A percentile compares a stretch with the other conserved stretches of the same genome.
Evolutionary conservation across 345 rosid species (phyloP).

Genomic region (Cardamine chenopodiifolia): DNA sequence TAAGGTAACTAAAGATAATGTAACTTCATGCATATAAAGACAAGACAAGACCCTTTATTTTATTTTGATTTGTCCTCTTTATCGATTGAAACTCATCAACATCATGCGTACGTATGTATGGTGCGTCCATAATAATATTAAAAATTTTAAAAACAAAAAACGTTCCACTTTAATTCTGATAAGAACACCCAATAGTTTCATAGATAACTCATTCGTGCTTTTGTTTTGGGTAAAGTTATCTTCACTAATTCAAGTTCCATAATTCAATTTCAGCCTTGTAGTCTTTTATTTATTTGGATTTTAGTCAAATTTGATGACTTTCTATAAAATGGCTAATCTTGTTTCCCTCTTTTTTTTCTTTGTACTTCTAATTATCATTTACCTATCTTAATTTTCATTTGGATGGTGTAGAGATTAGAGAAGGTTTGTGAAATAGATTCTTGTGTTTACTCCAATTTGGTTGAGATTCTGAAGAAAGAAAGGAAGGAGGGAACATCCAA

Average conservation of each 20-base stretch:
- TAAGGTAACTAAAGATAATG: constrained; percentile 53
- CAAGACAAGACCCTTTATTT: constrained; percentile 22
- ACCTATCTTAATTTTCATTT: background rate
- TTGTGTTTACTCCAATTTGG: constrained; percentile 58
- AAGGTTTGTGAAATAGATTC: constrained; percentile 60
- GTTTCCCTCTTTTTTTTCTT: background rate
- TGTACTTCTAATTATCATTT: background rate
- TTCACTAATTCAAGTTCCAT: constrained; percentile 15
- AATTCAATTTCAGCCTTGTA: constrained; percentile 22
- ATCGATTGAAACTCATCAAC: constrained; percentile 31
- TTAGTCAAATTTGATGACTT: constrained; percentile 26
- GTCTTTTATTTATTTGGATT: constrained; percentile 30
- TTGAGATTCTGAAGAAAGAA: constrained; percentile 78
- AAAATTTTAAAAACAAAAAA: background rate
- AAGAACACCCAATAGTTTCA: constrained; percentile 24
- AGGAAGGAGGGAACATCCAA: constrained; percentile 55
- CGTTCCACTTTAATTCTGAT: constrained; percentile 31
- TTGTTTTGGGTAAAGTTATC: constrained; percentile 22
- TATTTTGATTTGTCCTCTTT: constrained; percentile 13
- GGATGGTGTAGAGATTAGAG: constrained; percentile 68
- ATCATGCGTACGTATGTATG: constrained; percentile 21
- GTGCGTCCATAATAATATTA: constrained; percentile 14
- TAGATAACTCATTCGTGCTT: constrained; percentile 3
- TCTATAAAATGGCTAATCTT: constrained; percentile 5
- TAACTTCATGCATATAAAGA: constrained; percentile 29